A percentile compares a stretch with the other conserved stretches of the same genome.
Conservation (phyloP, 2,329 filamentous ascomycete genomes). For the Aspergillus fumigatiaffinis region DNA sequence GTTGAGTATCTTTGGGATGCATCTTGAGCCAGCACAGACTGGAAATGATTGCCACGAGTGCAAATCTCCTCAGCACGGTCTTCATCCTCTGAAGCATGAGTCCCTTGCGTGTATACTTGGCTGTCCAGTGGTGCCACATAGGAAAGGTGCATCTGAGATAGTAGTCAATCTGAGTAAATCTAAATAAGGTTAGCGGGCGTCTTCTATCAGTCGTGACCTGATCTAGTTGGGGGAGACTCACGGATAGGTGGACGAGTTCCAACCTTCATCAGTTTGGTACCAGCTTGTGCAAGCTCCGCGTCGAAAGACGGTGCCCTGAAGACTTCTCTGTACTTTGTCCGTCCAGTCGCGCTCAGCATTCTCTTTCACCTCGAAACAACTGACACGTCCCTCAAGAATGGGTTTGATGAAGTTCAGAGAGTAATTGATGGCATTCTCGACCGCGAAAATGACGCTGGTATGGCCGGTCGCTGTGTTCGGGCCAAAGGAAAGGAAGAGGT, state of each 20-base stretch:
- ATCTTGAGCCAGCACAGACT: conserved; percentile 11
- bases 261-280: conserved; percentile 48
- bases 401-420: conserved; percentile 56
- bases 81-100: conserved; percentile 27
- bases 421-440: conserved; percentile 60
- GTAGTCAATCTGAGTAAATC: conserved; percentile 51
- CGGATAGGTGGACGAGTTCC: conserved; percentile 50
- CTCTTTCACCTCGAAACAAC: conserved; percentile 47
- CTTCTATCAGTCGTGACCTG: not conserved
- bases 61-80: conserved; percentile 15
- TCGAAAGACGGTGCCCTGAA: conserved; percentile 47
- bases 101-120: conserved; percentile 49
- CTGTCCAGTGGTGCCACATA: conserved; percentile 52
- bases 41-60: conserved; percentile 15
- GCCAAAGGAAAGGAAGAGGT: conserved; percentile 62
- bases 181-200: conserved; percentile 12
- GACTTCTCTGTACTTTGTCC: conserved; percentile 42
- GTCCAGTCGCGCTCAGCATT: conserved; percentile 47
- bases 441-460: conserved; percentile 56
- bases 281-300: conserved; percentile 46
- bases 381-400: conserved; percentile 45
- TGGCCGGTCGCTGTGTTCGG: conserved; percentile 63
- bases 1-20: conserved; percentile 2
- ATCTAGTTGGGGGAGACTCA: conserved; percentile 20
- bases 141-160: conserved; percentile 50